phyloP scores from a whole-genome alignment of 1,139 yeast genomes.

The Kodamaea anthophila region DNA sequence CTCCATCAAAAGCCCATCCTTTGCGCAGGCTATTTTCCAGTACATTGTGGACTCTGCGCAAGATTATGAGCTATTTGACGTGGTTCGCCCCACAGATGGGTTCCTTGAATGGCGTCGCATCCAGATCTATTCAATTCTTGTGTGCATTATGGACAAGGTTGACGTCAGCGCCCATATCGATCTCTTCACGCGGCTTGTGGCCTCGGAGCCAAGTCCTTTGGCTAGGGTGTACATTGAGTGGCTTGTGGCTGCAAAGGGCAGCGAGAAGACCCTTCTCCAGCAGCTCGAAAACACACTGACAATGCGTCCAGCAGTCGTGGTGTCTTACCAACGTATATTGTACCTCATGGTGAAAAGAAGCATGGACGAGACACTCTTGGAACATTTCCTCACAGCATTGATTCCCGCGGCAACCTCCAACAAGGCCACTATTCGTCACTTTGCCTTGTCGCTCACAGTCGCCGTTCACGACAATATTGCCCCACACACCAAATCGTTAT shows the following conservation, averaged over 20 bases:
- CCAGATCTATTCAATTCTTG: conserved; percentile 48
- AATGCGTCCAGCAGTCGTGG: conserved; percentile 47
- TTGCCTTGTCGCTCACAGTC: conserved; percentile 68
- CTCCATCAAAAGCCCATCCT: conserved; percentile 22
- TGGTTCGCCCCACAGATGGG: conserved; percentile 56
- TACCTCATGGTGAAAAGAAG: conserved; percentile 48
- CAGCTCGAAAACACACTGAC: conserved; percentile 15
- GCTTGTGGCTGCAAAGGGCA: conserved; percentile 45
- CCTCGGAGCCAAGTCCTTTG: conserved; percentile 66
- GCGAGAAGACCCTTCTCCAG: conserved; percentile 10
- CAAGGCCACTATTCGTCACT: conserved; percentile 76
- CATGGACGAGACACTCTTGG: conserved; percentile 16
- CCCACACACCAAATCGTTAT: conserved; percentile 24
- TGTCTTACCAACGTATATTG: conserved; percentile 57
- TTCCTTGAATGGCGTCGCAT: conserved; percentile 63
- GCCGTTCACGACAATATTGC: conserved; percentile 41
- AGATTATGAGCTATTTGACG: conserved; percentile 38
- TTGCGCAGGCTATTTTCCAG: conserved; percentile 37
- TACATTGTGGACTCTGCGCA: conserved; percentile 36
- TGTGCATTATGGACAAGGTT: conserved; percentile 26
- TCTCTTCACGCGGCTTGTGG: conserved; percentile 21
- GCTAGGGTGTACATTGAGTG: conserved; percentile 75
- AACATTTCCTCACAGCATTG: conserved; percentile 22
- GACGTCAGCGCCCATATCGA: conserved; percentile 10
- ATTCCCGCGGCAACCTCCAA: conserved; percentile 66